Conservation (phyloP, 139 green algal genomes). For the Coccomyxa sp. region DNA sequence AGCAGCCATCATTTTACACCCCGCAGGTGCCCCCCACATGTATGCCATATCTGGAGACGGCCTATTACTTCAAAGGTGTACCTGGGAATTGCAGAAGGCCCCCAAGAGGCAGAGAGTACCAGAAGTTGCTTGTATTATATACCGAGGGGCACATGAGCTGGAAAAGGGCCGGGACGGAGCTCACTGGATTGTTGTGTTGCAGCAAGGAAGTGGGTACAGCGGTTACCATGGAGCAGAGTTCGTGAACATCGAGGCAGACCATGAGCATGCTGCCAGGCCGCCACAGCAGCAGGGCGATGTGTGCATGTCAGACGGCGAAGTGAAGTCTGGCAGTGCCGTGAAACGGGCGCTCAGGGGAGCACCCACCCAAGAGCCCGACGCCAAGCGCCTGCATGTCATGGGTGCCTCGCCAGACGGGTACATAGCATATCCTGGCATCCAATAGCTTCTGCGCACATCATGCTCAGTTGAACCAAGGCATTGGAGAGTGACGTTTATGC, state of each 20-base stretch:
- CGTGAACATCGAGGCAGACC: not conserved
- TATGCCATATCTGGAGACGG: too few relatives aligned
- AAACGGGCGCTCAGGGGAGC: too few relatives aligned
- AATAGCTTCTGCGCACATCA: not conserved
- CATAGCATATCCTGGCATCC: not conserved
- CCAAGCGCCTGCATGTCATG: not conserved
- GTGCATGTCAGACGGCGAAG: not conserved
- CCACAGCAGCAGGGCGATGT: not conserved
- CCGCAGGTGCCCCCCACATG: constrained; percentile 1
- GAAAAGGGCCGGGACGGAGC: too few relatives aligned
- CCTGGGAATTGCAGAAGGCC: not conserved
- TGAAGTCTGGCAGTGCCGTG: too few relatives aligned
- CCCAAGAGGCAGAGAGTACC: too few relatives aligned
- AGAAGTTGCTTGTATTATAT: too few relatives aligned
- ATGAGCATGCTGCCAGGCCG: not conserved
- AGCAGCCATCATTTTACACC: constrained; percentile 17
- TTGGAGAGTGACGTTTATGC: not conserved
- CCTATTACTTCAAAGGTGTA: not conserved
- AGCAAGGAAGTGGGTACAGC: not conserved
- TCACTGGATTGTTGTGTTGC: not conserved
- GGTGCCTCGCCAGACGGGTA: not conserved
- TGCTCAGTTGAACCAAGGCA: not conserved
- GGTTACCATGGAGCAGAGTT: not conserved
- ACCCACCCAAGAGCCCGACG: too few relatives aligned
- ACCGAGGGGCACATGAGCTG: too few relatives aligned